Evolutionary conservation across 2,329 filamentous ascomycete genomes (phyloP), one percentile per base, ranked within the genome.

Genomic region (Westerdykella sp.): DNA sequence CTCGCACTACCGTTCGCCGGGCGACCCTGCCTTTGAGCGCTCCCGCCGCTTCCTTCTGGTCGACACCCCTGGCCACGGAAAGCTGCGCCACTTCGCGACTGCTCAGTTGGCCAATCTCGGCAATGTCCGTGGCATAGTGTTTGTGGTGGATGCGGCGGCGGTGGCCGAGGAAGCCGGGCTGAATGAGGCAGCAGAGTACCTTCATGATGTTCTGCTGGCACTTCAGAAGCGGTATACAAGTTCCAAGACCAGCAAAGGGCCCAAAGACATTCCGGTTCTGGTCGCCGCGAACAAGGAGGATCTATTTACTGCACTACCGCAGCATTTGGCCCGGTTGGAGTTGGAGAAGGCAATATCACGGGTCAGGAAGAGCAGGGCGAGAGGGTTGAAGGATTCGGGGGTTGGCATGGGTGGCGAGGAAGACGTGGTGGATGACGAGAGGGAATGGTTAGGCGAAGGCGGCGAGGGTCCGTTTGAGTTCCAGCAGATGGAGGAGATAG

Each of bases 211-310:
- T 1, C 77, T 98, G n/a, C 75, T 97, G 3, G 65, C 78, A 3
- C 73, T 98, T 45, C 93, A 97, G 71, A 85, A 83, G 67, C 77
- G 83, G 37, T 77, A 81, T 39, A 77, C 79, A 23, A 68, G 69
- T 47, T 66, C 69, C 32, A 81, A 76, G 49, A 75, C 75, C 1
- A 73, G 75, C 37, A 83, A 80, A 55, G 73, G 73, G 0, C 76
- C 79, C 0, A 69, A 73, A 16, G 74, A 78, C 16, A 75, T 93
- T 7, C 82, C 86, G 0, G 76, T 98, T 6, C 75, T 98, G 30
- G 73, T 98, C 28, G 90, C 89, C 1, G 90, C 89, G 42, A 98
- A 97, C 69, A 98, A 98, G 75, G 78, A 89, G 62, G 93, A 98
- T 65, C 75, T 98, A 1, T 98, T 98, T 65, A 96, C 93, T 0